A percentile compares a stretch with the other conserved stretches of the same genome.
These are phyloP conservation scores for Dactylellina sp. DNA, from an alignment of 2,329 filamentous ascomycete genomes.

Conservation along the genomic window DNA sequence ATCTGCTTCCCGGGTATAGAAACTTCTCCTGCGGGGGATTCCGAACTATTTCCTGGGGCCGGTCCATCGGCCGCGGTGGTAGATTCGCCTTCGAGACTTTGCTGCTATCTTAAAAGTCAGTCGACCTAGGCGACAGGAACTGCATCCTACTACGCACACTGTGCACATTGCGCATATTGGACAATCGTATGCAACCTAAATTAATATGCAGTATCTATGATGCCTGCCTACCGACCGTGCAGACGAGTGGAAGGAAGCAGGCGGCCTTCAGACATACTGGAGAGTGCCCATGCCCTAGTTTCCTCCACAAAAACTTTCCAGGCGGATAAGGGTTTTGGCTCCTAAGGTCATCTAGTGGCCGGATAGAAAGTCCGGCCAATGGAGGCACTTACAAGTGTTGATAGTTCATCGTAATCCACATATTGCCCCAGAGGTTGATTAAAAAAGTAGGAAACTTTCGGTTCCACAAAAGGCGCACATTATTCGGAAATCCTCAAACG, in stretches of 20 bases:
- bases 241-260: conserved; percentile 28
- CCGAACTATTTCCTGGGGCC: conserved; percentile 2
- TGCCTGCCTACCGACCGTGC: too few species aligned
- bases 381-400: conserved; percentile 34
- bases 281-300: conserved; percentile 34
- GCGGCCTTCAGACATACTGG: conserved; percentile 6
- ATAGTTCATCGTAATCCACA: conserved; percentile 19
- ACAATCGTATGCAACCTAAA: too few species aligned
- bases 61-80: conserved; percentile 21
- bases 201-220: conserved; percentile 20
- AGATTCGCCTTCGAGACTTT: conserved; percentile 10
- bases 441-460: conserved; percentile 4
- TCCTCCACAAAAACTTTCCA: conserved; percentile 17
- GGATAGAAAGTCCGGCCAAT: conserved; percentile 53
- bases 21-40: neutral
- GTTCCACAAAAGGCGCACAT: neutral
- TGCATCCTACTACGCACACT: too few species aligned
- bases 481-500: conserved; percentile 35
- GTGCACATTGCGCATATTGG: too few species aligned
- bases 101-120: conserved; percentile 11
- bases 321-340: conserved; percentile 41
- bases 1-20: neutral
- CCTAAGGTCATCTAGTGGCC: conserved; percentile 37
- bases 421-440: conserved; percentile 20
- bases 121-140: conserved; percentile 23